These are phyloP conservation scores for Huntiella abstrusa DNA, from an alignment of 2,329 filamentous ascomycete species.

Conservation along the genomic window DNA sequence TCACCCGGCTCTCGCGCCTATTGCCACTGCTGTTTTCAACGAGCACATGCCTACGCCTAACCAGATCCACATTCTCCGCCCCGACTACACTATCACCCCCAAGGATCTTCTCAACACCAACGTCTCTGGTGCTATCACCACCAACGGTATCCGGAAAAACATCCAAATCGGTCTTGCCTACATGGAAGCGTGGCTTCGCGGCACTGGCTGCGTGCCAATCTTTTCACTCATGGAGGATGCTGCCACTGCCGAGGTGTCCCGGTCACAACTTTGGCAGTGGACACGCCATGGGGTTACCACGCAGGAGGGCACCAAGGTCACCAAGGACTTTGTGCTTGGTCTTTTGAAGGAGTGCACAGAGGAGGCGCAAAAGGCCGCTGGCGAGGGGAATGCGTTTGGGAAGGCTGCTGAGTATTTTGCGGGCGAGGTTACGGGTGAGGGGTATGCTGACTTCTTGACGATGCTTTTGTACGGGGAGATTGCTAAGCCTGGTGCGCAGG, in stretches of 20 bases:
- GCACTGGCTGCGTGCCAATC: conserved; percentile 89
- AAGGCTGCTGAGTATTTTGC: conserved; percentile 87
- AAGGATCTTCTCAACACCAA: conserved; percentile 98
- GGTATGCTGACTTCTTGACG: conserved; percentile 93
- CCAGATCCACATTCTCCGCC: conserved; percentile 77
- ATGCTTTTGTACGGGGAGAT: conserved; percentile 75
- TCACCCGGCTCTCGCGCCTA: conserved; percentile 75
- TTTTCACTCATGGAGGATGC: conserved; percentile 98
- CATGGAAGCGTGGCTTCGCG: conserved; percentile 97
- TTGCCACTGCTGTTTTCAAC: conserved; percentile 89
- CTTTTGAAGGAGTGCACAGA: conserved; percentile 74
- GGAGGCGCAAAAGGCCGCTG: conserved; percentile 51
- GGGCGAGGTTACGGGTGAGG: conserved; percentile 84
- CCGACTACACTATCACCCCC: conserved; percentile 69
- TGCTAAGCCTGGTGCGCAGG: conserved; percentile 25
- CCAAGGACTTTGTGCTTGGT: conserved; percentile 77
- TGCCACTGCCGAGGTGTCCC: conserved; percentile 86
- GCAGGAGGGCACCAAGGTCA: conserved; percentile 74
- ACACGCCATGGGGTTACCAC: conserved; percentile 54
- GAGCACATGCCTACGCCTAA: conserved; percentile 97
- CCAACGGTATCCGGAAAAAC: conserved; percentile 93
- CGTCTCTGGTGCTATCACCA: conserved; percentile 76
- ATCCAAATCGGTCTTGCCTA: conserved; percentile 90
- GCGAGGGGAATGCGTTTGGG: conserved; percentile 79
- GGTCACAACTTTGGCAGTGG: conserved; percentile 96